These are phyloP conservation scores for Hypoxylon cercidicola DNA, from an alignment of 495 filamentous ascomycete species.

Conservation along the genomic window DNA sequence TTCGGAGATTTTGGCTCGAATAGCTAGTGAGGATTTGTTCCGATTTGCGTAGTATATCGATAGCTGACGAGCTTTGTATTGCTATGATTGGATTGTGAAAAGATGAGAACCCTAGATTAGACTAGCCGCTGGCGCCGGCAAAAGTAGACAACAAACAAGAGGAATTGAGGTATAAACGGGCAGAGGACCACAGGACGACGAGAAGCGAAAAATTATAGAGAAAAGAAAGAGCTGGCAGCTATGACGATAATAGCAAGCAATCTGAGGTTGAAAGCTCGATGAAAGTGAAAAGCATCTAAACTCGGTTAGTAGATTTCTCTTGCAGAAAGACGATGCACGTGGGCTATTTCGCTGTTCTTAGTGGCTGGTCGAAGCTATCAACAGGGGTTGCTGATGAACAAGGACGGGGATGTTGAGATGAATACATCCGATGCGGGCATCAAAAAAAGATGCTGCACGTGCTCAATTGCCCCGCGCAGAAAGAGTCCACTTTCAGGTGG, in stretches of 20 bases:
- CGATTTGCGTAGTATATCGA: conserved; percentile 10
- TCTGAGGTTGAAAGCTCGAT: conserved; percentile 29
- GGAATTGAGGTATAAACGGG: conserved; percentile 12
- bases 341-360: conserved; percentile 20
- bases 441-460: conserved; percentile 30
- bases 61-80: conserved; percentile 13
- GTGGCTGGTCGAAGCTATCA: conserved; percentile 28
- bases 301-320: conserved; percentile 20
- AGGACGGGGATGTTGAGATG: not conserved
- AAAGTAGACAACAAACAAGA: conserved; percentile 6
- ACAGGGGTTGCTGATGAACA: conserved; percentile 13
- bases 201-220: conserved; percentile 25
- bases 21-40: conserved; percentile 4
- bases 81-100: conserved; percentile 22
- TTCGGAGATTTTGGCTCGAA: conserved; percentile 18
- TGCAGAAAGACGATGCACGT: conserved; percentile 24
- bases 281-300: conserved; percentile 21
- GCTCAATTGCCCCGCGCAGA: conserved; percentile 36
- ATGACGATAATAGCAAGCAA: conserved; percentile 35
- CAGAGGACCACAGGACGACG: conserved; percentile 6
- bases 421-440: conserved; percentile 3
- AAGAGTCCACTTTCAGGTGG: not conserved
- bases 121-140: conserved; percentile 14
- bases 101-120: conserved; percentile 6
- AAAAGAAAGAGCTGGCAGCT: conserved; percentile 24